Percentiles rank a stretch among this genome's conserved stretches.
These are phyloP conservation scores for Pythium graminicola DNA, from an alignment of 352 stramenopile species.

Conservation along the genomic window DNA sequence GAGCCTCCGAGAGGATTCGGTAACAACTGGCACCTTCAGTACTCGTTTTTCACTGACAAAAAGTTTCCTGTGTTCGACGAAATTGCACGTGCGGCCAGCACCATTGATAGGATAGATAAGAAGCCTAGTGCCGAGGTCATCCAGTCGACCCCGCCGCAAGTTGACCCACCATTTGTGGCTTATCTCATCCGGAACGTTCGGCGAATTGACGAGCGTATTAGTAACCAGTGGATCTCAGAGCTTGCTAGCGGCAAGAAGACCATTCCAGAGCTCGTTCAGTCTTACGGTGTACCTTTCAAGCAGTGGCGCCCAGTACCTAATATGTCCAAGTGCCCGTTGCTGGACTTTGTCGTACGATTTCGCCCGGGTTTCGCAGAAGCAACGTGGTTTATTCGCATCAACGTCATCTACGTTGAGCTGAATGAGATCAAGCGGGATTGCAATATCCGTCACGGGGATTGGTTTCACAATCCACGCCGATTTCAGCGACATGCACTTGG, in stretches of 20 bases:
- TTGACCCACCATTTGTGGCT: constrained; percentile 53
- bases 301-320: constrained; percentile 72
- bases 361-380: constrained; percentile 58
- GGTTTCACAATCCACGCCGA: constrained; percentile 74
- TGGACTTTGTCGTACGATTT: constrained; percentile 76
- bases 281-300: constrained; percentile 76
- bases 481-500: constrained; percentile 61
- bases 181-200: constrained; percentile 82
- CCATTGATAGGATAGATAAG: constrained; percentile 38
- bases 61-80: constrained; percentile 69
- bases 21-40: constrained; percentile 77
- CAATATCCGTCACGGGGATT: constrained; percentile 52
- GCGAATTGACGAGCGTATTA: constrained; percentile 70
- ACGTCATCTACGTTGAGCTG: constrained; percentile 85
- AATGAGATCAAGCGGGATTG: constrained; percentile 74
- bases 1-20: constrained; percentile 67
- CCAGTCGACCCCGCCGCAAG: background rate
- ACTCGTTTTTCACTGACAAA: constrained; percentile 80
- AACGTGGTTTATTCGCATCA: constrained; percentile 79
- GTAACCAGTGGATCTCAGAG: constrained; percentile 76
- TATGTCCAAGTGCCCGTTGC: constrained; percentile 68
- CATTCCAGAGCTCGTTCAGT: constrained; percentile 67
- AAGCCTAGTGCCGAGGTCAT: constrained; percentile 2
- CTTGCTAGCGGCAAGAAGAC: constrained; percentile 53
- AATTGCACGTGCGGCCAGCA: constrained; percentile 35